A percentile compares a stretch with the other conserved stretches of the same genome.
These are phyloP conservation scores for Phytopythium helicoides DNA, from an alignment of 352 stramenopile genomes.

Conservation along the genomic window DNA sequence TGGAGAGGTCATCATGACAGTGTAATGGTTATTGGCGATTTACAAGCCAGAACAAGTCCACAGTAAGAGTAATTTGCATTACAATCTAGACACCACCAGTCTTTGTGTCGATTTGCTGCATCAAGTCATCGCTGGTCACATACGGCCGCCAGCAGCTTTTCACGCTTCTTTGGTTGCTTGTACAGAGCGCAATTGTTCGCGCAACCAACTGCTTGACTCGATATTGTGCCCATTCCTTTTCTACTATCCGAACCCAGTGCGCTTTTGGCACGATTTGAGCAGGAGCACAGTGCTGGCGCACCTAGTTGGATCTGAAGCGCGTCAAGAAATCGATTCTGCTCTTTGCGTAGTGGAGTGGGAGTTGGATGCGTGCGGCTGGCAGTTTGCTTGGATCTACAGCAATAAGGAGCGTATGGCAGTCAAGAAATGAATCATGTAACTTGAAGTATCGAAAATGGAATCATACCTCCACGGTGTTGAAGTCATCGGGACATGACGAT, in stretches of 20 bases:
- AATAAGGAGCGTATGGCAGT: too few relatives aligned
- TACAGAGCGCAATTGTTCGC: constrained; percentile 77
- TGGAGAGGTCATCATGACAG: constrained; percentile 81
- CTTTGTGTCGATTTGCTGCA: too few relatives aligned
- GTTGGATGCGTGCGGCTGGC: background rate
- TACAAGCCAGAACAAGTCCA: too few relatives aligned
- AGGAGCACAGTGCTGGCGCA: constrained; percentile 58
- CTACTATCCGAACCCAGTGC: constrained; percentile 1
- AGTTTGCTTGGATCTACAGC: constrained; percentile 4
- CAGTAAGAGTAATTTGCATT: background rate
- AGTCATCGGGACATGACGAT: constrained; percentile 30
- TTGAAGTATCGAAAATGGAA: too few relatives aligned
- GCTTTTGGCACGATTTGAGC: constrained; percentile 8
- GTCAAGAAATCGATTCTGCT: constrained; percentile 42
- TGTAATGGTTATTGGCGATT: constrained; percentile 27
- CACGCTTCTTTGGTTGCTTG: constrained; percentile 57
- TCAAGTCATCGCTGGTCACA: constrained; percentile 53
- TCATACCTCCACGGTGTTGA: constrained; percentile 55
- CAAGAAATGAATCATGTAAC: too few relatives aligned
- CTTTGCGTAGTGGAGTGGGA: background rate
- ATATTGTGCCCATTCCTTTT: constrained; percentile 6
- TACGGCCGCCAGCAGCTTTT: constrained; percentile 47
- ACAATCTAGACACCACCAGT: background rate
- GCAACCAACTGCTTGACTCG: constrained; percentile 20
- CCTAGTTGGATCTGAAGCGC: constrained; percentile 47